Evolutionary conservation across 495 filamentous ascomycete genomes (phyloP), one percentile per base, ranked within the genome.

Genomic region (Talaromyces proteolyticus): DNA sequence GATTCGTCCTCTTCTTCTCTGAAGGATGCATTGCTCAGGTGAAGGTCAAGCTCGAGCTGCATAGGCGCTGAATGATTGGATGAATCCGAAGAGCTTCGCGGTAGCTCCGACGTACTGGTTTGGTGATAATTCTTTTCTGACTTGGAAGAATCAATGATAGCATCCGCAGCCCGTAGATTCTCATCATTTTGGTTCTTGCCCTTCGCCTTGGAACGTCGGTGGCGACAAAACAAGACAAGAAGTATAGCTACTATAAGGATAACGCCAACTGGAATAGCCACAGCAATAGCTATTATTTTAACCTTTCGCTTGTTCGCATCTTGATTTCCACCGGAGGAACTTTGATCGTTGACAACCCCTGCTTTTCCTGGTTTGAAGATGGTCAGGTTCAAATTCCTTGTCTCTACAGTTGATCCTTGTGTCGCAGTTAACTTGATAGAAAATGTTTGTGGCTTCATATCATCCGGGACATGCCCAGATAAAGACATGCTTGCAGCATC

Each of bases 391-490:
- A 89, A 71, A 16, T 62, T 58, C 36, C 76, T 62, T 3, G 69
- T 71, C 47, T 76, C 76, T 18, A 48, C 69, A 53, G 24, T 74
- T 52, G 57, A 63, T 44, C 65, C 70, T 68, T 57, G 74, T 62
- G 63, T 70, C 12, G 77, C 79, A 10, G 62, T 76, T 40, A 88
- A 59, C 23, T 66, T 65, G n/a, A 86, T 59, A 1, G 54, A 56
- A 37, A 78, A 65, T 22, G 65, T 67, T 8, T 66, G 55, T 3
- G 75, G 62, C 8, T 64, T 53, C 6, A 71, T 43, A 24, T 73
- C 65, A 0, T 53, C 53, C 1, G 91, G 88, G 19, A 86, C 80
- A 11, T 75, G 68, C 5, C 90, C 89, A 18, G 67, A 76, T 4
- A 94, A 67, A 2, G 72, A 74, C 51, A 75, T 62, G 36, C 75